Evolutionary conservation across 352 stramenopile genomes (phyloP), one percentile per base, ranked within the genome.

Genomic region (Pilasporangium apinafurcum): DNA sequence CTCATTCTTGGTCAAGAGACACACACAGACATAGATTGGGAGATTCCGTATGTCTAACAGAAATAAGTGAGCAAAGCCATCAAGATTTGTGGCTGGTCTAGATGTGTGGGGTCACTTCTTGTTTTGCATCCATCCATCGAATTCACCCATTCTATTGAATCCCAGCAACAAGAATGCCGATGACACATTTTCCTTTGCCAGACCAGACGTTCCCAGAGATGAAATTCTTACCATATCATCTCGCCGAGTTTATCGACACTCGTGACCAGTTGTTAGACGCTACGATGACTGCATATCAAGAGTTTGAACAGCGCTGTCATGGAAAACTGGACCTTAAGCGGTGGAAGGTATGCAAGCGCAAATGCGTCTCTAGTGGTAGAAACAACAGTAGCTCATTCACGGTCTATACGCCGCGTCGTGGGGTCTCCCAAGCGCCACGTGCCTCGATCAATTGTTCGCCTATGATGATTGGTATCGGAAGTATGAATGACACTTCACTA

Each of bases 121-220:
- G n/a, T n/a, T n/a, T n/a, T n/a, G n/a, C n/a, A n/a, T n/a, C n/a
- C n/a, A n/a, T n/a, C n/a, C n/a, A n/a, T n/a, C n/a, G n/a, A n/a
- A n/a, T n/a, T n/a, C n/a, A n/a, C n/a, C n/a, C n/a, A n/a, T n/a
- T n/a, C n/a, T n/a, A n/a, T n/a, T n/a, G n/a, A n/a, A n/a, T n/a
- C n/a, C n/a, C n/a, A n/a, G n/a, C n/a, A n/a, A n/a, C n/a, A n/a
- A n/a, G n/a, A n/a, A n/a, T n/a, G n/a, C n/a, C n/a, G n/a, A n/a
- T n/a, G n/a, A n/a, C n/a, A n/a, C n/a, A 38, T 16, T 59, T 65
- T 27, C 54, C 54, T 24, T n/a, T 68, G 28, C 59, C 59, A 17
- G 22, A 30, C 9, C 32, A 37, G 10, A 36, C 50, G 22, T 65
- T 68, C 34, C 59, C 59, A 2, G 22, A 31, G n/a, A 59, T 68